Base-by-base conservation (phyloP, 2,329 filamentous ascomycete genomes). In the Sarocladium brachiariae region DNA sequence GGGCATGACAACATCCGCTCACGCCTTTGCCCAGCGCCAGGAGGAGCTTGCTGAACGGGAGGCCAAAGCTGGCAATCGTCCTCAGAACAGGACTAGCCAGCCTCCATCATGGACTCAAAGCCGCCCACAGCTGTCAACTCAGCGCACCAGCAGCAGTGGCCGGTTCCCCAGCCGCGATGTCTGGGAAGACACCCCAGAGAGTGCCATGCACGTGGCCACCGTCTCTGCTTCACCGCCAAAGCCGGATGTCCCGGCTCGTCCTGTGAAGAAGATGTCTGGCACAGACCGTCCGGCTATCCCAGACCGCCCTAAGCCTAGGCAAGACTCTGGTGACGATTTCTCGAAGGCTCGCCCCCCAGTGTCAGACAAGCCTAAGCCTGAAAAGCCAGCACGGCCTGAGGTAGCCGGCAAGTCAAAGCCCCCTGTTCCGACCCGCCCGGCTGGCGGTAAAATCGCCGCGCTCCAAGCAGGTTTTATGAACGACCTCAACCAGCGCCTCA, bases 141-240 rank as follows among this genome's bases (percentile, higher is more conserved):
- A 24, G 6, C 46, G 46, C 18, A 49, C 30, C 27, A 21, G 33
- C 13, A 18, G 46, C 18, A 47, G 43, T 47, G 30, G 33, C 10
- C 82, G 89, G 11, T 97, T 97, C 65, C 92, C 92, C 0, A 96
- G 91, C 64, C 83, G 83, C 50, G 92, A 97, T 67, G 83, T 96
- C 37, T 96, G 92, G 92, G 92, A 97, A 70, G 92, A 97, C 65
- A 84, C 81, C 0, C 92, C 92, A 1, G 89, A 95, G 59, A 92
- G 88, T 60, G 78, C 87, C 52, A 78, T 86, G 55, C 77, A 95
- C 18, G 83, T 90, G 60, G 87, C 91, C 0, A 91, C 86, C 1
- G 83, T 95, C 61, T 66, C 57, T 56, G 67, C 57, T 54, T 58
- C 65, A 10, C 60, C 58, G 6, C 52, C 61, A 48, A 60, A 64